A percentile compares a stretch with the other conserved stretches of the same genome.
phyloP scores from a whole-genome alignment of 2,329 filamentous ascomycete species.

The Cryphonectria nitschkei region DNA sequence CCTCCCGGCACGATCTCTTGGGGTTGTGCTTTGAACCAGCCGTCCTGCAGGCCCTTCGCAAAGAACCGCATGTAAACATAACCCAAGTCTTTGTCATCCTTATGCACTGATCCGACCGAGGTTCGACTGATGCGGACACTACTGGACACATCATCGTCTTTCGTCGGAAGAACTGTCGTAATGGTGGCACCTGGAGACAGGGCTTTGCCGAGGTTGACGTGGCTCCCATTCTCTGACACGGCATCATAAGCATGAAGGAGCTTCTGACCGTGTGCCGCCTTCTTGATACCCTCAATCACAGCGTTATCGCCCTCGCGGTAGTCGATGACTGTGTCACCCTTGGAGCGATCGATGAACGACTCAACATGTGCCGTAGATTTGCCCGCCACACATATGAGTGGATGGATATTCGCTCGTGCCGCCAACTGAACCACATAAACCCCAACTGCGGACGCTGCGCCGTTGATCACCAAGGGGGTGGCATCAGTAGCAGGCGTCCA shows the following conservation, averaged over 20 bases:
- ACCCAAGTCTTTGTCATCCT: slow-evolving; percentile 40
- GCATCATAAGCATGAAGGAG: slow-evolving; percentile 61
- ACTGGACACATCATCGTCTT: slow-evolving; percentile 38
- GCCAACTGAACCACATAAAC: slow-evolving; percentile 63
- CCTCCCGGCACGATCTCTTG: slow-evolving; percentile 58
- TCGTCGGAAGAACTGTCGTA: slow-evolving; percentile 43
- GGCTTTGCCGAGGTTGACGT: slow-evolving; percentile 48
- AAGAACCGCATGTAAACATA: slow-evolving; percentile 41
- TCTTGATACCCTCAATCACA: slow-evolving; percentile 49
- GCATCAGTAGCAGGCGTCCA: slow-evolving; percentile 34
- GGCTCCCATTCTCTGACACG: slow-evolving; percentile 55
- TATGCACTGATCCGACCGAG: slow-evolving; percentile 38
- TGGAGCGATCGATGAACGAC: slow-evolving; percentile 52
- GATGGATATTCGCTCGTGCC: slow-evolving; percentile 58
- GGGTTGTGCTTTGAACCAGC: slow-evolving; percentile 54
- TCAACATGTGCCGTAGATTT: slow-evolving; percentile 54
- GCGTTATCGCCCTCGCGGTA: slow-evolving; percentile 61
- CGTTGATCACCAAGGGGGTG: slow-evolving; percentile 53
- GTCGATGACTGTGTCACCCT: slow-evolving; percentile 63
- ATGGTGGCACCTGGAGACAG: slow-evolving; percentile 44
- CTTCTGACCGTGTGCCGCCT: slow-evolving; percentile 45
- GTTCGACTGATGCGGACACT: slow-evolving; percentile 32
- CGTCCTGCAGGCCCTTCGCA: slow-evolving; percentile 48
- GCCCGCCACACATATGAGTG: slow-evolving; percentile 64
- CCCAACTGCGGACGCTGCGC: slow-evolving; percentile 60